Conservation (phyloP, 352 stramenopile species). For the Pythium aquatile region DNA sequence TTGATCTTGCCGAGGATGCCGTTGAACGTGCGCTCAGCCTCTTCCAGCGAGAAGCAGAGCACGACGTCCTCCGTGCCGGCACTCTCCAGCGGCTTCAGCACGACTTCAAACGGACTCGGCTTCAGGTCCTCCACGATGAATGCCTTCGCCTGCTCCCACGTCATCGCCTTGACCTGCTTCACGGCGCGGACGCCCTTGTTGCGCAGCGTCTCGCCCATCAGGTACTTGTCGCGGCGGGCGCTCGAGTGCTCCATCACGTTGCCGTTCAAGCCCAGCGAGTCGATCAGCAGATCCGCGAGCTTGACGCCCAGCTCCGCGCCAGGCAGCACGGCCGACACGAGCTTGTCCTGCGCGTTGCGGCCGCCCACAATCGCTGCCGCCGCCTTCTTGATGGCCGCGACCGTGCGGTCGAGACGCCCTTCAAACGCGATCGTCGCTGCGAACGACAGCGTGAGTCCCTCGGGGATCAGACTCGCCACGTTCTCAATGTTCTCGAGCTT, state of each 20-base stretch:
- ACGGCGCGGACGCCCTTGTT: constrained; percentile 81
- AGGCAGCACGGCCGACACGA: constrained; percentile 85
- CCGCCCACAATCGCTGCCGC: constrained; percentile 28
- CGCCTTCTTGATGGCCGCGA: constrained; percentile 48
- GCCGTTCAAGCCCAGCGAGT: constrained; percentile 79
- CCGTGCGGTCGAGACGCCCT: constrained; percentile 42
- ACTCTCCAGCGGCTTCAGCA: constrained; percentile 90
- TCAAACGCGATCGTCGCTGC: constrained; percentile 74
- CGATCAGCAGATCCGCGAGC: constrained; percentile 87
- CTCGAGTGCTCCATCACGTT: constrained; percentile 81
- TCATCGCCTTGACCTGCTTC: constrained; percentile 86
- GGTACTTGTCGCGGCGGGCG: constrained; percentile 76
- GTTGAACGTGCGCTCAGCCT: constrained; percentile 79
- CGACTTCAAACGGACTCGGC: constrained; percentile 75
- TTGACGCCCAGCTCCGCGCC: constrained; percentile 93
- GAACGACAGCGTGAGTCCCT: constrained; percentile 75
- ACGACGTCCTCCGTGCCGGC: constrained; percentile 76
- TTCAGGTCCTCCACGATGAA: constrained; percentile 72
- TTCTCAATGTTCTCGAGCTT: constrained; percentile 81
- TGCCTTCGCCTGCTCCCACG: constrained; percentile 63
- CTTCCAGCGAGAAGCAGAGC: constrained; percentile 74
- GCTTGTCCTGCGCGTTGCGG: constrained; percentile 29
- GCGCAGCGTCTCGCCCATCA: constrained; percentile 89
- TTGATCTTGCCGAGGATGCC: constrained; percentile 87
- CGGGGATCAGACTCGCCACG: constrained; percentile 72